Conservation (phyloP, 805 yeast genomes). For the Ogataea degrootiae region DNA sequence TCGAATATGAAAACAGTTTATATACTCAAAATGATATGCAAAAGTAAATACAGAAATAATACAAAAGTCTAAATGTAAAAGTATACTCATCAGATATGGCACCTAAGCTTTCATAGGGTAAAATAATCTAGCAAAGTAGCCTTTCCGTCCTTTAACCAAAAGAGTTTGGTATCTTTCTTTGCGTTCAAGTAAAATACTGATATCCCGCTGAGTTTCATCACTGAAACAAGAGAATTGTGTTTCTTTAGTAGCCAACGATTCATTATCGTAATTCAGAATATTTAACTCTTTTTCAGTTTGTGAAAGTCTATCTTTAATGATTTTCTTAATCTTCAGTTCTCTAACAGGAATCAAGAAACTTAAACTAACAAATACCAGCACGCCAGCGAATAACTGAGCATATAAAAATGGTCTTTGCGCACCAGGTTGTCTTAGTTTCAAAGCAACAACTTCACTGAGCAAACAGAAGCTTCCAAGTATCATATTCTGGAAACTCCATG, state of each 20-base stretch:
- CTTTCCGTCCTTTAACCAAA: conserved; percentile 6
- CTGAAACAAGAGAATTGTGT: not conserved
- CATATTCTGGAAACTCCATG: conserved; percentile 25
- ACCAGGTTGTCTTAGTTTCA: conserved; percentile 19
- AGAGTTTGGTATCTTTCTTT: conserved; percentile 14
- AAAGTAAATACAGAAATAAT: not conserved
- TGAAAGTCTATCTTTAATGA: conserved; percentile 21
- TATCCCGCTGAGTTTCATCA: not conserved
- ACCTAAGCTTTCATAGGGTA: conserved; percentile 21
- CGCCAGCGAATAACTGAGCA: conserved; percentile 58
- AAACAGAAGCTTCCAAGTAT: conserved; percentile 25
- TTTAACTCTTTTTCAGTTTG: conserved; percentile 5
- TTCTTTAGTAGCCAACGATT: not conserved
- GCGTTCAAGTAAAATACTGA: conserved; percentile 1
- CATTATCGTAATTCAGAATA: not conserved
- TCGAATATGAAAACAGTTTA: no score
- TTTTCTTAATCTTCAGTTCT: conserved; percentile 44
- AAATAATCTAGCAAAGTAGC: conserved; percentile 16
- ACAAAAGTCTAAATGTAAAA: not conserved
- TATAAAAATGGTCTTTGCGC: conserved; percentile 43
- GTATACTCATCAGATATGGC: not conserved
- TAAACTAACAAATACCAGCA: conserved; percentile 39
- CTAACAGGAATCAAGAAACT: conserved; percentile 41
- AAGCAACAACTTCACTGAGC: conserved; percentile 27
- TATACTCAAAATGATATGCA: not conserved